phyloP scores from a whole-genome alignment of 441 rosid species.

The Capsella rubella region DNA sequence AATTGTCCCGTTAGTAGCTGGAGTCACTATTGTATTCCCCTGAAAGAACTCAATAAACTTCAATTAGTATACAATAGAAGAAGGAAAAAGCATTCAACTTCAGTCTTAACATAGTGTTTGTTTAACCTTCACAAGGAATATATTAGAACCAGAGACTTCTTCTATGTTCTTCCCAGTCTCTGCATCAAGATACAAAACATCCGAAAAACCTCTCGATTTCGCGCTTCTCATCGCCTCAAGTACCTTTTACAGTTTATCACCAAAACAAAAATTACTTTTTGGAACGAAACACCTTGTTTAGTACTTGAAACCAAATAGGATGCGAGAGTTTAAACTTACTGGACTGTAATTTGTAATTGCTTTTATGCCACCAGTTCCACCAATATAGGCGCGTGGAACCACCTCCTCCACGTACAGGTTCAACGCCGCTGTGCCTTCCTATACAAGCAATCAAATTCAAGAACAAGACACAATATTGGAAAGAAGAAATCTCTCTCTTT shows the following conservation, averaged over 20 bases:
- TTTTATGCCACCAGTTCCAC: slow-evolving; percentile 85
- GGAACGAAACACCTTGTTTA: no score
- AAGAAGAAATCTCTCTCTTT: neutral
- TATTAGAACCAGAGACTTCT: slow-evolving; percentile 86
- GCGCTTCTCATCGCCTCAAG: slow-evolving; percentile 67
- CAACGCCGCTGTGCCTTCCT: slow-evolving; percentile 59
- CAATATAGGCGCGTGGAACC: slow-evolving; percentile 65
- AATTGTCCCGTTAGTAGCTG: slow-evolving; percentile 71
- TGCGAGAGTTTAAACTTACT: slow-evolving; percentile 46
- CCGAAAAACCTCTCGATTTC: slow-evolving; percentile 80
- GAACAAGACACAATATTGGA: neutral
- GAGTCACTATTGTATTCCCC: slow-evolving; percentile 73
- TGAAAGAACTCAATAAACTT: slow-evolving; percentile 39
- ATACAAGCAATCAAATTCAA: slow-evolving; percentile 33
- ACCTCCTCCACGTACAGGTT: slow-evolving; percentile 68
- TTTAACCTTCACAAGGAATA: slow-evolving; percentile 72
- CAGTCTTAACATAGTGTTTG: neutral
- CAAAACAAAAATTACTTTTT: slow-evolving; percentile 26
- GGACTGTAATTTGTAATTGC: slow-evolving; percentile 75
- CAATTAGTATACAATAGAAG: slow-evolving; percentile 21
- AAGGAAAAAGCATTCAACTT: neutral
- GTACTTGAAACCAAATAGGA: slow-evolving; percentile 11
- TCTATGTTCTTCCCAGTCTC: slow-evolving; percentile 63
- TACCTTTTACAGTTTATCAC: slow-evolving; percentile 47
- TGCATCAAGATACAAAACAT: slow-evolving; percentile 81